Conservation (phyloP, 148 eudicot genomes). For the Talinum fruticosum region DNA sequence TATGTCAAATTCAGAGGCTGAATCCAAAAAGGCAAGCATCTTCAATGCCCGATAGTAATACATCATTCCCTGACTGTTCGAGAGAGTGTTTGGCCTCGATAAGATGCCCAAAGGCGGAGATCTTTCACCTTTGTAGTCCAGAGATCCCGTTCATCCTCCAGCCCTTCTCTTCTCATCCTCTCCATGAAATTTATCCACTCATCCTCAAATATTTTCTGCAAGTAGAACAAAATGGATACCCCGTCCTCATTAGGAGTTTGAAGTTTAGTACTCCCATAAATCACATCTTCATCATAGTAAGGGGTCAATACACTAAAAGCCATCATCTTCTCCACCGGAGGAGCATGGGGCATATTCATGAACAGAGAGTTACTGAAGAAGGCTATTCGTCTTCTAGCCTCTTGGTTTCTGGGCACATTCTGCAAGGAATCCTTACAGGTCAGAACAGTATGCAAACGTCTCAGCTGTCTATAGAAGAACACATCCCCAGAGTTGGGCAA, state of each 20-base stretch:
- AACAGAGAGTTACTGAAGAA: conserved; percentile 91
- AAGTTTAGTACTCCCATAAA: conserved; percentile 59
- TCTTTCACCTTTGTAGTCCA: conserved; percentile 62
- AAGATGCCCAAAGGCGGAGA: conserved; percentile 92
- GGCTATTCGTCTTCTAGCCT: conserved; percentile 79
- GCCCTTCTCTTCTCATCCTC: conserved; percentile 80
- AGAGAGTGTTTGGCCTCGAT: conserved; percentile 92
- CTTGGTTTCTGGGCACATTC: conserved; percentile 66
- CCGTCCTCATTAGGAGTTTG: conserved; percentile 83
- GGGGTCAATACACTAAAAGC: conserved; percentile 90
- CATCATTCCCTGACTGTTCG: conserved; percentile 98
- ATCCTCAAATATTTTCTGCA: conserved; percentile 88
- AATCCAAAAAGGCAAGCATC: conserved; percentile 87
- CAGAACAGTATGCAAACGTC: conserved; percentile 73
- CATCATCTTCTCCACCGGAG: conserved; percentile 90
- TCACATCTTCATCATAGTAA: conserved; percentile 89
- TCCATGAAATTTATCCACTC: conserved; percentile 87
- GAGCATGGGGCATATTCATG: conserved; percentile 98
- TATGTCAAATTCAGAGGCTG: conserved; percentile 86
- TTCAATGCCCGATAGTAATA: conserved; percentile 84
- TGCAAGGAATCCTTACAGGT: conserved; percentile 79
- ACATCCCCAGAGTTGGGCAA: conserved; percentile 57
- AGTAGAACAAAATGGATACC: conserved; percentile 75
- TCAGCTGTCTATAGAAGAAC: conserved; percentile 58
- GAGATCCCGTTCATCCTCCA: conserved; percentile 64